phyloP scores from a whole-genome alignment of 148 eudicot species.

The Limonium bicolor region DNA sequence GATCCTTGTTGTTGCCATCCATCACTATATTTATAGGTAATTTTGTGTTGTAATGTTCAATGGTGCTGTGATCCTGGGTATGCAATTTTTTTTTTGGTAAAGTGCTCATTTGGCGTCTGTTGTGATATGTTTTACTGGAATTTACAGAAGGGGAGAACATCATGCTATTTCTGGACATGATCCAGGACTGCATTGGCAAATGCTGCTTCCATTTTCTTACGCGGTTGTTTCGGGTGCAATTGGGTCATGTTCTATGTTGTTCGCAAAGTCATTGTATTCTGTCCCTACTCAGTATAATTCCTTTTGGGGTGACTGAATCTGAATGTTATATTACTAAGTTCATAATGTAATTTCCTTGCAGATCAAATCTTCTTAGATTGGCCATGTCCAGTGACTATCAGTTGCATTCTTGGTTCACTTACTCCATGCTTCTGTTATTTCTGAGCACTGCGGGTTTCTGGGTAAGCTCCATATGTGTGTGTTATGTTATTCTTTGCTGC shows the following conservation, averaged over 20 bases:
- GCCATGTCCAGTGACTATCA: slow-evolving; percentile 75
- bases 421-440: slow-evolving; percentile 76
- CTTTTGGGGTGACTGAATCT: neutral
- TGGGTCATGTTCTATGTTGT: slow-evolving; percentile 92
- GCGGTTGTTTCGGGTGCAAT: slow-evolving; percentile 93
- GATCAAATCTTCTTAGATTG: slow-evolving; percentile 83
- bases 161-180: slow-evolving; percentile 50
- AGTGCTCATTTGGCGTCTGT: too few relatives aligned
- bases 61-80: neutral
- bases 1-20: slow-evolving; percentile 50
- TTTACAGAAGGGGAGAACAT: slow-evolving; percentile 78
- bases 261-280: slow-evolving; percentile 85
- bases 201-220: slow-evolving; percentile 88
- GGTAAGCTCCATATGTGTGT: too few relatives aligned
- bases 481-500: too few relatives aligned
- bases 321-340: neutral
- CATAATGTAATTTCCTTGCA: slow-evolving; percentile 19
- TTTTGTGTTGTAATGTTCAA: slow-evolving; percentile 2
- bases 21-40: slow-evolving; percentile 85
- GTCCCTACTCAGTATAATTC: neutral
- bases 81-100: neutral
- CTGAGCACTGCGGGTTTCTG: slow-evolving; percentile 97
- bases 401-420: slow-evolving; percentile 86
- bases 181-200: slow-evolving; percentile 51
- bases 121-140: too few relatives aligned